These are phyloP conservation scores for Talaromyces amestolkiae DNA, from an alignment of 2,329 filamentous ascomycete species.

Conservation along the genomic window DNA sequence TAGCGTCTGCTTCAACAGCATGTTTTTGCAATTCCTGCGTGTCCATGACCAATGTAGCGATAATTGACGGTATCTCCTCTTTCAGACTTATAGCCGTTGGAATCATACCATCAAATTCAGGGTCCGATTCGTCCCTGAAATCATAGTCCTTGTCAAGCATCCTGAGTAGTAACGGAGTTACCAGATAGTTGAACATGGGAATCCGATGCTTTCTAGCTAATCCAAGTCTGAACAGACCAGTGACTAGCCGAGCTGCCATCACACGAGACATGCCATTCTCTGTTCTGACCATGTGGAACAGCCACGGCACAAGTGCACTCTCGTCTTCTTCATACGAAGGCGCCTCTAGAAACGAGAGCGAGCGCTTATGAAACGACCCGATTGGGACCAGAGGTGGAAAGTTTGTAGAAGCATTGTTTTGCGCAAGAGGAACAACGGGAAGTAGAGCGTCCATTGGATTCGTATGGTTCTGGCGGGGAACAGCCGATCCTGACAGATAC, in stretches of 20 bases:
- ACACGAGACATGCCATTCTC: constrained; percentile 59
- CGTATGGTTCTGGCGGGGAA: constrained; percentile 45
- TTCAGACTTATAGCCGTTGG: constrained; percentile 54
- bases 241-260: constrained; percentile 67
- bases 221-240: constrained; percentile 66
- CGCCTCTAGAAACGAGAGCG: constrained; percentile 38
- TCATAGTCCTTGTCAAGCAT: constrained; percentile 59
- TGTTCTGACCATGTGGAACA: constrained; percentile 63
- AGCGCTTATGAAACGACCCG: constrained; percentile 34
- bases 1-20: constrained; percentile 67
- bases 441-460: constrained; percentile 66
- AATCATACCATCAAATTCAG: constrained; percentile 38
- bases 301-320: constrained; percentile 69
- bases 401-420: constrained; percentile 39
- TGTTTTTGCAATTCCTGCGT: constrained; percentile 77
- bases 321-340: constrained; percentile 59
- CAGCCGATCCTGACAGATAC: constrained; percentile 53
- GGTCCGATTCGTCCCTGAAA: constrained; percentile 39
- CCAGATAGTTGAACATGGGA: constrained; percentile 61
- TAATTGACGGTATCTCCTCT: constrained; percentile 70
- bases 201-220: constrained; percentile 65
- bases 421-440: constrained; percentile 47
- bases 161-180: constrained; percentile 67
- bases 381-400: constrained; percentile 56
- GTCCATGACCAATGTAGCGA: constrained; percentile 76